These are phyloP conservation scores for Hortaea sp. DNA, from an alignment of 2,329 filamentous ascomycete genomes.

Conservation along the genomic window DNA sequence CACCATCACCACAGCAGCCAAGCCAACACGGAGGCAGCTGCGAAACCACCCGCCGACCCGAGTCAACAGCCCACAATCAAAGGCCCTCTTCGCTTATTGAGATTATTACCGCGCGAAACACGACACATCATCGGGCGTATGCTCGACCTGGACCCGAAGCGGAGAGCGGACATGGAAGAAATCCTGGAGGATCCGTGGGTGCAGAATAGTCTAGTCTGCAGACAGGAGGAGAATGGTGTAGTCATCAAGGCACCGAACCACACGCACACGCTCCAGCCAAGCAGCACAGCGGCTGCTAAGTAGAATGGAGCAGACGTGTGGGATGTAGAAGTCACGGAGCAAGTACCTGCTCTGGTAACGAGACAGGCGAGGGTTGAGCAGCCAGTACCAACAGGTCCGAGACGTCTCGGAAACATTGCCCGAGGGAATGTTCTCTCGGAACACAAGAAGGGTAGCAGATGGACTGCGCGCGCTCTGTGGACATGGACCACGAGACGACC, in stretches of 20 bases:
- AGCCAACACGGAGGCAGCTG: conserved; percentile 37
- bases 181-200: conserved; percentile 86
- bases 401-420: not conserved
- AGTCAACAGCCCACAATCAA: conserved; percentile 54
- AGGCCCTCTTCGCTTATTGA: conserved; percentile 81
- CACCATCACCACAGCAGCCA: conserved; percentile 23
- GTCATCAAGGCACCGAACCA: conserved; percentile 68
- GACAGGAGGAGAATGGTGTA: conserved; percentile 62
- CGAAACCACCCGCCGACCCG: conserved; percentile 12
- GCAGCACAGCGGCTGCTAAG: conserved; percentile 16
- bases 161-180: conserved; percentile 74
- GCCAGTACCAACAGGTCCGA: no score
- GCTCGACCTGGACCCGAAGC: conserved; percentile 78
- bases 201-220: conserved; percentile 71
- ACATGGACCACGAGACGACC: no score
- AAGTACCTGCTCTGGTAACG: no score
- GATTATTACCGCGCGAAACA: conserved; percentile 79
- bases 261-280: conserved; percentile 57
- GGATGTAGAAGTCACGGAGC: no score
- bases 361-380: no score
- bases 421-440: no score
- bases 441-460: no score
- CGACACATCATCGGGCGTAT: conserved; percentile 84
- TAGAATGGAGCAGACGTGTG: conserved; percentile 4
- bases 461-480: no score